Base-by-base conservation (phyloP, 177 flowering plant species). In the Vitis hybrid region DNA sequence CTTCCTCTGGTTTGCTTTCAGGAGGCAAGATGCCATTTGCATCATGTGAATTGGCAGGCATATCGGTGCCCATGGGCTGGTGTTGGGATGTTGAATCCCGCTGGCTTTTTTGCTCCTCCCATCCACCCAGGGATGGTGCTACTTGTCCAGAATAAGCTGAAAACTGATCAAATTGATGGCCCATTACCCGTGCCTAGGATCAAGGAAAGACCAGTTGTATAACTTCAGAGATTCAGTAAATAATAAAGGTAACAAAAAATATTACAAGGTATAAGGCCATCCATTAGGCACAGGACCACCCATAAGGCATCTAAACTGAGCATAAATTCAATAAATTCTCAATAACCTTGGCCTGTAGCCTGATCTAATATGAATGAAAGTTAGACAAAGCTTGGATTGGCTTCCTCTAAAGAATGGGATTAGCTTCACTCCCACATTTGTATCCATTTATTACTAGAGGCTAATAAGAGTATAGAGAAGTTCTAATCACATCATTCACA, bases 121-220 rank as follows among this genome's bases (percentile, higher is more conserved):
- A 68, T 61, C 66, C 59, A 49, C 34, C 72, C 50, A 20, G 9
- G 20, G 69, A 53, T 54, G 77, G 70, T 49, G 65, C 63, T 55
- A 29, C 63, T 63, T 72, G 78, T 53, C 67, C 84, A 10, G 82
- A 52, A 63, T 82, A 55, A 56, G 75, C 58, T 65, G 74, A 18
- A 63, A 70, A 29, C 34, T 78, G 79, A 63, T 76, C 60, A 34
- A 5, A 68, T 12, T 75, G 80, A 69, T 75, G 69, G 73, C 58
- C 71, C 82, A 75, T 75, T 20, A 74, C 29, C 52, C 77, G 71
- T 67, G 80, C 85, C 88, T 86, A 80, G 15, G 52, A 76, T 14
- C 16, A 68, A 61, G 22, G 60, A 20, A 60, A 51, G 39, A 19
- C n/a, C 15, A 18, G n/a, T 14, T 50, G 51, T 16, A 67, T 5